These are phyloP conservation scores for Hibiscus mutabilis DNA, from an alignment of 345 rosid species.

Conservation along the genomic window DNA sequence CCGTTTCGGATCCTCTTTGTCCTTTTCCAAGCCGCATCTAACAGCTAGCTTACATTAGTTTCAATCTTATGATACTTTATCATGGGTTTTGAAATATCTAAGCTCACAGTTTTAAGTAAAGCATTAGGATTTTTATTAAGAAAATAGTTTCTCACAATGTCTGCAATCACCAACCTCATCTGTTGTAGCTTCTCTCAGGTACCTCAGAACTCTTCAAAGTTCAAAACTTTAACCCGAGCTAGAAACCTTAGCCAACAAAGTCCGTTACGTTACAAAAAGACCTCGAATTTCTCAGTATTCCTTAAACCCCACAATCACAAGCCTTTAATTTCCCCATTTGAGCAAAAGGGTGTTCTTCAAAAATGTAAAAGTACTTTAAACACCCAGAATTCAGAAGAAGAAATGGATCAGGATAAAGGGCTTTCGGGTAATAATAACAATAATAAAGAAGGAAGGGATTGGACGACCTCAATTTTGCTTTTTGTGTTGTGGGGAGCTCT, in stretches of 20 bases:
- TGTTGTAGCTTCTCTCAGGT: constrained; percentile 44
- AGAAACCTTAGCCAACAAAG: constrained; percentile 7
- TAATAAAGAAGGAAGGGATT: constrained; percentile 41
- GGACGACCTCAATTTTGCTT: constrained; percentile 73
- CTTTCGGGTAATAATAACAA: constrained; percentile 1
- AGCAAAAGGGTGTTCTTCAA: constrained; percentile 24
- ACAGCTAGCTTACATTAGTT: background rate
- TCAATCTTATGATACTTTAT: background rate
- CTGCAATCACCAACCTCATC: constrained; percentile 35
- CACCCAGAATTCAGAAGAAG: constrained; percentile 43
- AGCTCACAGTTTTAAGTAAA: background rate
- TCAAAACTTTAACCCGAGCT: constrained; percentile 15
- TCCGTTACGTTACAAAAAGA: background rate
- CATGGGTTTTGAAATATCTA: background rate
- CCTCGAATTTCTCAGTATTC: constrained; percentile 16
- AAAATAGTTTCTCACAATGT: constrained; percentile 23
- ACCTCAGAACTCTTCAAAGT: constrained; percentile 25
- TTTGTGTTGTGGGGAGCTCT: constrained; percentile 65
- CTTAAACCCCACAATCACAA: constrained; percentile 14
- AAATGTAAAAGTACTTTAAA: constrained; percentile 38
- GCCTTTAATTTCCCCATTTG: constrained; percentile 2
- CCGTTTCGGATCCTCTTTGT: background rate
- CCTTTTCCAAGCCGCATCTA: background rate
- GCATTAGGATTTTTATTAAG: background rate
- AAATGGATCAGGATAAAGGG: constrained; percentile 21